Percentiles rank a stretch among this genome's conserved stretches.
Evolutionary conservation across 2,329 filamentous ascomycete genomes (phyloP).

Genomic region (Intubia oerlemansii): DNA sequence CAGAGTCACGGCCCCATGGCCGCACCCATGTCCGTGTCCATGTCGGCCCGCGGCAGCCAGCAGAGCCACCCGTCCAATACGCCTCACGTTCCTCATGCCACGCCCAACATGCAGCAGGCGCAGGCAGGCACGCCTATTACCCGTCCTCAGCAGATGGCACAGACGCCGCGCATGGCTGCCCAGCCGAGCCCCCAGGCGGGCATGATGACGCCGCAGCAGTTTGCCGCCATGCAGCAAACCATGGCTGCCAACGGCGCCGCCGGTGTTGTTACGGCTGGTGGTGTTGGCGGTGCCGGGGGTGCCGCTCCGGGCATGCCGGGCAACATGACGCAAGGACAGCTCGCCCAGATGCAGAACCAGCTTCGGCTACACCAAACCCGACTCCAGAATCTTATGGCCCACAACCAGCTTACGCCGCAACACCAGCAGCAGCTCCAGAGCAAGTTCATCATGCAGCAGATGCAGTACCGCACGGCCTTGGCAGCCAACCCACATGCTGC

Average conservation of each 20-base stretch:
- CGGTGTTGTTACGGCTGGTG: slow-evolving; percentile 10
- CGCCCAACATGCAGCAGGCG: slow-evolving; percentile 32
- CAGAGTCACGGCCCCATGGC: slow-evolving; percentile 35
- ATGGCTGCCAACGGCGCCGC: slow-evolving; percentile 10
- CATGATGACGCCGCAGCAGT: slow-evolving; percentile 30
- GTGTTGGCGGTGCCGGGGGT: not conserved
- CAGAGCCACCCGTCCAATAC: slow-evolving; percentile 44
- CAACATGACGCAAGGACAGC: not conserved
- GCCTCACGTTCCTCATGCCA: slow-evolving; percentile 37
- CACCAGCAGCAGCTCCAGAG: slow-evolving; percentile 1
- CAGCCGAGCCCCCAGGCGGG: slow-evolving; percentile 37
- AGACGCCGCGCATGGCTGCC: slow-evolving; percentile 29
- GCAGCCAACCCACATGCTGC: too few species aligned
- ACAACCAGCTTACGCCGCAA: not conserved
- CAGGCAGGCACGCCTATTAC: slow-evolving; percentile 31
- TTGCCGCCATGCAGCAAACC: slow-evolving; percentile 18
- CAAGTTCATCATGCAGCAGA: not conserved
- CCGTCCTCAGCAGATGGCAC: slow-evolving; percentile 21
- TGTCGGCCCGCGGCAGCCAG: slow-evolving; percentile 43
- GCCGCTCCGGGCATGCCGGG: not conserved
- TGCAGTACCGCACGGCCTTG: too few species aligned
- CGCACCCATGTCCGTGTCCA: slow-evolving; percentile 37
- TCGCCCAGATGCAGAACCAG: not conserved
- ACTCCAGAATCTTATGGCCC: too few species aligned
- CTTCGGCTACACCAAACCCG: too few species aligned